Conservation (phyloP, 1,139 yeast species). For the Sugiyamaella castrensis region DNA sequence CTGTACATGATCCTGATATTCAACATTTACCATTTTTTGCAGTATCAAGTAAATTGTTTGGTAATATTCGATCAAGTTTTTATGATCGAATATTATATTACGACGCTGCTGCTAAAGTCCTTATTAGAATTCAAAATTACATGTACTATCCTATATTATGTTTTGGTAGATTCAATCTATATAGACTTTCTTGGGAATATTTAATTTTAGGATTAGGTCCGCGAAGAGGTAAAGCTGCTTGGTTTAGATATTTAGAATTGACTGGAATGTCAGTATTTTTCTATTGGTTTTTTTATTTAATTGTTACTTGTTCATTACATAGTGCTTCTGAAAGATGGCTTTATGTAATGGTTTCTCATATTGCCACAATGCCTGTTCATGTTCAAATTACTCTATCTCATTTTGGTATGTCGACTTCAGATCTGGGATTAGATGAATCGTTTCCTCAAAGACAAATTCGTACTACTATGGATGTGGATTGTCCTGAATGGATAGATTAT, state of each 20-base stretch:
- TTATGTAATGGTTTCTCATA: constrained; percentile 69
- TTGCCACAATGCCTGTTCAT: constrained; percentile 84
- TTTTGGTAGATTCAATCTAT: constrained; percentile 83
- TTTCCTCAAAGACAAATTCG: constrained; percentile 78
- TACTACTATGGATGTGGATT: constrained; percentile 93
- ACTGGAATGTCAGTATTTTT: constrained; percentile 64
- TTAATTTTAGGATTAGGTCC: constrained; percentile 74
- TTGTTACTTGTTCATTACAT: constrained; percentile 52
- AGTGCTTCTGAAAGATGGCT: constrained; percentile 51
- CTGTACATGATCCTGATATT: constrained; percentile 90
- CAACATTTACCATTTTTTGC: constrained; percentile 92
- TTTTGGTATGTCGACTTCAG: constrained; percentile 91
- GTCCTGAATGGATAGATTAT: constrained; percentile 90
- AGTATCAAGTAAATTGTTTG: constrained; percentile 67
- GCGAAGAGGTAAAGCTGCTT: constrained; percentile 73
- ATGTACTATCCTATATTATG: constrained; percentile 74
- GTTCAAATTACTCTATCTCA: constrained; percentile 89
- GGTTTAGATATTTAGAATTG: constrained; percentile 78
- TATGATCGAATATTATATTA: constrained; percentile 65
- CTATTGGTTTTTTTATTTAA: constrained; percentile 74
- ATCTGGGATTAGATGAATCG: constrained; percentile 77
- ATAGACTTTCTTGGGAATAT: constrained; percentile 77
- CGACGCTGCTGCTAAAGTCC: constrained; percentile 58
- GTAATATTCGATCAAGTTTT: constrained; percentile 71
- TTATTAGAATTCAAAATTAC: constrained; percentile 65